Evolutionary conservation across 805 yeast genomes (phyloP).

Genomic region (Lachancea fermentati): DNA sequence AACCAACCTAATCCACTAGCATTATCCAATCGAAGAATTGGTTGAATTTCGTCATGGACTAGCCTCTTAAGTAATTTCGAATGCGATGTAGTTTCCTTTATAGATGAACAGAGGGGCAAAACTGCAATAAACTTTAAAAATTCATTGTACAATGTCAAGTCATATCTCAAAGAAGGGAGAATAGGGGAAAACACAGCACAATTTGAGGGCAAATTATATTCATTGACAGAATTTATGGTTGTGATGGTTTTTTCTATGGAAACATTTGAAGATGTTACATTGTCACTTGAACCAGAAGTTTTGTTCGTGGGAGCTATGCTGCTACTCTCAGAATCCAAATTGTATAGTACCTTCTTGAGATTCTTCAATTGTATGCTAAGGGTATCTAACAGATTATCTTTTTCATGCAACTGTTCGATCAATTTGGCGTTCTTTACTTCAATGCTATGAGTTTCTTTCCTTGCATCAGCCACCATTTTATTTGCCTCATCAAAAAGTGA

Average conservation of each 20-base stretch:
- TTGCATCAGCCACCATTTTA: conserved; percentile 75
- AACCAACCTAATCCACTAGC: conserved; percentile 63
- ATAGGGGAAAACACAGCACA: conserved; percentile 37
- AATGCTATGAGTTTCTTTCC: conserved; percentile 55
- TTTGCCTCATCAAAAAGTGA: conserved; percentile 81
- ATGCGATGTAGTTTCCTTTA: conserved; percentile 37
- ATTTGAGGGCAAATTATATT: conserved; percentile 5
- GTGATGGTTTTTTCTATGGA: conserved; percentile 20
- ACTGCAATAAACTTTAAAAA: conserved; percentile 36
- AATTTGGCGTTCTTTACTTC: conserved; percentile 55
- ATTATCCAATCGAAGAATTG: conserved; percentile 55
- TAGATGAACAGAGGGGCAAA: conserved; percentile 30
- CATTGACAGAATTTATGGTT: conserved; percentile 10
- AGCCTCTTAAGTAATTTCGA: conserved; percentile 58
- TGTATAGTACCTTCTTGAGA: conserved; percentile 54
- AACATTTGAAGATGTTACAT: conserved; percentile 12
- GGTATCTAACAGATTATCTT: conserved; percentile 58
- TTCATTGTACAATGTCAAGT: conserved; percentile 34
- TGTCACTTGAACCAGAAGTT: conserved; percentile 11
- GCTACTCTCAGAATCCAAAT: conserved; percentile 35
- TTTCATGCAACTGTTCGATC: conserved; percentile 53
- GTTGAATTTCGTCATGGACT: conserved; percentile 74
- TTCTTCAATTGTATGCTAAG: conserved; percentile 63
- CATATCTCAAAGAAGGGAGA: conserved; percentile 38
- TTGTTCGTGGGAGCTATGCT: conserved; percentile 7